A percentile compares a stretch with the other conserved stretches of the same genome.
These are phyloP conservation scores for Chrysopogon serrulatus DNA, from an alignment of 176 grass and related monocot genomes.

Conservation along the genomic window DNA sequence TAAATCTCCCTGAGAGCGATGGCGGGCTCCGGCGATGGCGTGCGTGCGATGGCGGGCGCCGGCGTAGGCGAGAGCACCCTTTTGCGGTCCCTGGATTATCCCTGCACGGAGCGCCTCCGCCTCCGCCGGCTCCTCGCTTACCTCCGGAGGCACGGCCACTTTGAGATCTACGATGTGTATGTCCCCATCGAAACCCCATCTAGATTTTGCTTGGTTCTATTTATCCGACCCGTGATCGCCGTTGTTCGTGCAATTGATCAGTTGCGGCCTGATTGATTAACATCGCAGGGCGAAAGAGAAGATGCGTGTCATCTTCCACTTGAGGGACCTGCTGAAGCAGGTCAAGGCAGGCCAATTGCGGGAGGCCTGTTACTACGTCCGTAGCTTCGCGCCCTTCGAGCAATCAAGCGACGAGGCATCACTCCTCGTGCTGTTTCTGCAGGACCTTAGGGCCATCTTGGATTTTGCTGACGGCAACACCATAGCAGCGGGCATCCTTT, in stretches of 20 bases:
- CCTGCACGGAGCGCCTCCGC: not conserved
- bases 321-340: not conserved
- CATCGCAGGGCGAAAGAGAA: not conserved
- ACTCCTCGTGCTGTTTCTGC: not conserved
- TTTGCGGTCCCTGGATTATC: not conserved
- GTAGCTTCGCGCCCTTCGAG: not conserved
- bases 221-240: not conserved
- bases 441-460: not conserved
- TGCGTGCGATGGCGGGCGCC: not conserved
- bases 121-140: not conserved
- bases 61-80: not conserved
- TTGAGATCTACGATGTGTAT: not conserved
- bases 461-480: not conserved
- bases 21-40: too few species aligned
- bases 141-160: not conserved
- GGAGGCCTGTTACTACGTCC: not conserved
- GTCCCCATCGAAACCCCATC: not conserved
- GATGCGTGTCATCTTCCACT: not conserved
- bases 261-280: not conserved
- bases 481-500: not conserved
- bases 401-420: not conserved
- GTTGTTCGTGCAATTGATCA: not conserved
- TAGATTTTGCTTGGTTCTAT: not conserved
- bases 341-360: not conserved
- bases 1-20: too few species aligned